Conservation (phyloP, 2,329 filamentous ascomycete genomes). For the Cladophialophora yegresii region DNA sequence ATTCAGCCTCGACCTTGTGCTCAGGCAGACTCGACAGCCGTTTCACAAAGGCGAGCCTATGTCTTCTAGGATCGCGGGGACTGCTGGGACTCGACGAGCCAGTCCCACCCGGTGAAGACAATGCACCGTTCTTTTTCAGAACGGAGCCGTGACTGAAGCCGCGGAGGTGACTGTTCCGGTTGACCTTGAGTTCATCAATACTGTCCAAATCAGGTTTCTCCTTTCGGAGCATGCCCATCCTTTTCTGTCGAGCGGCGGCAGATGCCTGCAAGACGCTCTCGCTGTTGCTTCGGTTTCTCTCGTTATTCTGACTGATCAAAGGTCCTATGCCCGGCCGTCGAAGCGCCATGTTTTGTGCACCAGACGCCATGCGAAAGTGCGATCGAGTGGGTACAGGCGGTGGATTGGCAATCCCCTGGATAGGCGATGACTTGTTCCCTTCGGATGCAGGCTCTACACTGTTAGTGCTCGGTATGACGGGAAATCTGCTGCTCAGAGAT, state of each 20-base stretch:
- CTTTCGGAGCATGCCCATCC: slow-evolving; percentile 62
- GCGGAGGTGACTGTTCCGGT: slow-evolving; percentile 58
- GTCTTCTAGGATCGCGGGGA: slow-evolving; percentile 46
- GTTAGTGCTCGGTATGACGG: slow-evolving; percentile 68
- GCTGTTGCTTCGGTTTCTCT: slow-evolving; percentile 62
- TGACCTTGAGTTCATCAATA: slow-evolving; percentile 55
- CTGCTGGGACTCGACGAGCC: slow-evolving; percentile 50
- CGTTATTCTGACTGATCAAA: slow-evolving; percentile 57
- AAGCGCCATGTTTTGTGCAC: slow-evolving; percentile 48
- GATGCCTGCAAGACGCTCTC: slow-evolving; percentile 59
- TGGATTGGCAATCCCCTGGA: slow-evolving; percentile 49
- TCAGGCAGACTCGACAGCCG: slow-evolving; percentile 61
- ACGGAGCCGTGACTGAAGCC: slow-evolving; percentile 61
- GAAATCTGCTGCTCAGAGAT: slow-evolving; percentile 58
- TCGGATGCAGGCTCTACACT: slow-evolving; percentile 43
- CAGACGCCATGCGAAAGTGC: slow-evolving; percentile 65
- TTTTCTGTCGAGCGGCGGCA: slow-evolving; percentile 53
- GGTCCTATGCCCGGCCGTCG: slow-evolving; percentile 74
- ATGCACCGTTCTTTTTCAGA: slow-evolving; percentile 43
- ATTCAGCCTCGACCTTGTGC: slow-evolving; percentile 53
- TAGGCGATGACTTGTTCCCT: slow-evolving; percentile 31
- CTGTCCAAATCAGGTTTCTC: slow-evolving; percentile 58
- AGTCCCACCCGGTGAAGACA: slow-evolving; percentile 38
- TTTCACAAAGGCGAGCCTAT: slow-evolving; percentile 50
- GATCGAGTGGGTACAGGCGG: slow-evolving; percentile 79